Conservation (phyloP, 1,284 basidiomycete species). For the Moesziomyces globuligerus region DNA sequence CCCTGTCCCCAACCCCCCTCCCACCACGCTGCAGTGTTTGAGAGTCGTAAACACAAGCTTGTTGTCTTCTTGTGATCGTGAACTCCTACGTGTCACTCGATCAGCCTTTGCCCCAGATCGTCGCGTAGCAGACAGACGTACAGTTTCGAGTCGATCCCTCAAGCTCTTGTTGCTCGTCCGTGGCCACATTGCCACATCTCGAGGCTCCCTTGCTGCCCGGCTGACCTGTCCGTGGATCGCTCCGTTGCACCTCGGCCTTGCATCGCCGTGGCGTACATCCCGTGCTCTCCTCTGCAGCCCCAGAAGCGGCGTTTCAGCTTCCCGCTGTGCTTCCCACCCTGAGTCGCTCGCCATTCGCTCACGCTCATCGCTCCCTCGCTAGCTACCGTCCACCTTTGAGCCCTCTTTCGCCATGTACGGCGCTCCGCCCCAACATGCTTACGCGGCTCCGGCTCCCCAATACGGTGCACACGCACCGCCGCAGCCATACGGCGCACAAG, state of each 20-base stretch:
- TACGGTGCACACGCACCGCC: slow-evolving; percentile 14
- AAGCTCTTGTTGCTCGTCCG: not conserved
- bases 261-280: no score
- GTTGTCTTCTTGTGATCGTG: slow-evolving; percentile 1
- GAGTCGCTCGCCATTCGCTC: not conserved
- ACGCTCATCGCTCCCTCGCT: not conserved
- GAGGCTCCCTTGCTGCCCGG: no score
- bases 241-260: no score
- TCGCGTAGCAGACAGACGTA: no score
- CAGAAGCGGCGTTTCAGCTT: no score
- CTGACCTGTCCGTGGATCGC: no score
- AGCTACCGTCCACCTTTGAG: not conserved
- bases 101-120: no score
- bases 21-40: slow-evolving; percentile 14
- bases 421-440: slow-evolving; percentile 25
- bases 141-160: no score
- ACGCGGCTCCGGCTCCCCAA: slow-evolving; percentile 19
- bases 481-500: slow-evolving; percentile 3
- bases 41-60: slow-evolving; percentile 13
- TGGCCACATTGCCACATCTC: no score
- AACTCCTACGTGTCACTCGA: slow-evolving; percentile 8
- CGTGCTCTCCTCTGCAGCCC: no score
- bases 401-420: slow-evolving; percentile 19
- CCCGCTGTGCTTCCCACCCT: no score
- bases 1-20: no score